Evolutionary conservation across 352 stramenopile species (phyloP), one percentile per base, ranked within the genome.

Genomic region (Globisporangium heterothallicum): DNA sequence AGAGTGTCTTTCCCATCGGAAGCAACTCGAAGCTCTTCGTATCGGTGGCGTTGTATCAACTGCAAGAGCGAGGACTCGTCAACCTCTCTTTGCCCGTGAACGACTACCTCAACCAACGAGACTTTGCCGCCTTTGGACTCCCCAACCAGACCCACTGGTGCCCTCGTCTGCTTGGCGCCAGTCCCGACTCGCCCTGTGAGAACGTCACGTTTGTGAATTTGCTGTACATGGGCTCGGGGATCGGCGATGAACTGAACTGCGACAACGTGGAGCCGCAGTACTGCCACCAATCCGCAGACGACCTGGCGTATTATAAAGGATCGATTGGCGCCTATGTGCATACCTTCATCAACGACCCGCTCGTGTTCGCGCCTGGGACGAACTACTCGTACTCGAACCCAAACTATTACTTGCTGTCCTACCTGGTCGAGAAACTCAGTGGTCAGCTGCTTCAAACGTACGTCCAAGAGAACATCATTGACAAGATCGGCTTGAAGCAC

Each of bases 351-450:
- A 68, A 84, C 26, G 58, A 60, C 4, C 74, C 71, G 22, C 61
- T 87, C 34, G 64, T 66, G 26, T 87, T 87, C 26, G 50, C 51
- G 4, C 76, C 76, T 2, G 76, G 66, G 0, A 75, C 69, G n/a
- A 76, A 70, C 47, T 87, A 78, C 46, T 57, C 57, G 40, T 80
- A 82, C 47, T 40, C 70, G 1, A 68, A 84, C 48, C 58, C 71
- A 16, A 85, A 85, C 53, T 84, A 77, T 32, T 60, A 82, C 40
- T 14, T 87, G 29, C 50, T 85, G 14, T 64, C 72, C n/a, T 87
- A 84, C 53, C 64, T 87, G 61, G 61, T 87, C 43, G 76, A 87
- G 57, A 83, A 75, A 48, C 40, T 87, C 18, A 87, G 76, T 46
- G 64, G 58, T 0, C 14, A 77, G 25, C 25, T 22, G 7, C 55